Percentiles rank a stretch among this genome's conserved stretches.
phyloP scores from a whole-genome alignment of 192 early-diverging fungal species.

The Gryganskiella cystojenkinii region DNA sequence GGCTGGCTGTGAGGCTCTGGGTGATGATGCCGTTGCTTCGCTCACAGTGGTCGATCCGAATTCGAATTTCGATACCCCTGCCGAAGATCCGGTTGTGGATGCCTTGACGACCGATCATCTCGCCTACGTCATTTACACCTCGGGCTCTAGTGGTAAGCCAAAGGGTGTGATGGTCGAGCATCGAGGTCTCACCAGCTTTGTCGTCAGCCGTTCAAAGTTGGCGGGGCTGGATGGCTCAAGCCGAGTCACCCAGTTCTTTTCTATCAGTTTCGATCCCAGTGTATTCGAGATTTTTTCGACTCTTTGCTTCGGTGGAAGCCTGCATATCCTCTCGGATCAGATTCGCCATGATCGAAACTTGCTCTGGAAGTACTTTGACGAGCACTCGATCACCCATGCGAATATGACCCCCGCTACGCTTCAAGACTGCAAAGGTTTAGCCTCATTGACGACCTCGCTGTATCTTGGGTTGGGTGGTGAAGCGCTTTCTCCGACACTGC shows the following conservation, averaged over 20 bases:
- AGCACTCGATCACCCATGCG: constrained; percentile 6
- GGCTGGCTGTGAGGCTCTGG: neutral
- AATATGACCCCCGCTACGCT: neutral
- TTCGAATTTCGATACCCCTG: too few relatives aligned
- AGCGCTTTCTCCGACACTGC: neutral
- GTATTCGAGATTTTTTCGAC: constrained; percentile 14
- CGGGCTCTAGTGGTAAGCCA: too few relatives aligned
- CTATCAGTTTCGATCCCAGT: constrained; percentile 20
- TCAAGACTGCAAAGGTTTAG: constrained; percentile 8
- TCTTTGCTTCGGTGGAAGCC: constrained; percentile 4
- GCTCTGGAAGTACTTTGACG: constrained; percentile 3
- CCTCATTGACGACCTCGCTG: neutral
- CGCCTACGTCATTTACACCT: too few relatives aligned
- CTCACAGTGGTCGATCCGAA: neutral
- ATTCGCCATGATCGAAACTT: neutral
- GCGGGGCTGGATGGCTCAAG: neutral
- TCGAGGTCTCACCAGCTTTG: neutral
- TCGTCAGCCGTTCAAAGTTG: too few relatives aligned
- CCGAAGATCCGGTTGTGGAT: too few relatives aligned
- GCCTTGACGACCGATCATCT: neutral
- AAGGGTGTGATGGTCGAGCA: too few relatives aligned
- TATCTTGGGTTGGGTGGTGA: neutral
- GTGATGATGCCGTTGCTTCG: neutral
- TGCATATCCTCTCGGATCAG: neutral
- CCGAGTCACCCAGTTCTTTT: constrained; percentile 15